Evolutionary conservation across 179 eudicot species (phyloP).

Genomic region (Silene noctiflora): DNA sequence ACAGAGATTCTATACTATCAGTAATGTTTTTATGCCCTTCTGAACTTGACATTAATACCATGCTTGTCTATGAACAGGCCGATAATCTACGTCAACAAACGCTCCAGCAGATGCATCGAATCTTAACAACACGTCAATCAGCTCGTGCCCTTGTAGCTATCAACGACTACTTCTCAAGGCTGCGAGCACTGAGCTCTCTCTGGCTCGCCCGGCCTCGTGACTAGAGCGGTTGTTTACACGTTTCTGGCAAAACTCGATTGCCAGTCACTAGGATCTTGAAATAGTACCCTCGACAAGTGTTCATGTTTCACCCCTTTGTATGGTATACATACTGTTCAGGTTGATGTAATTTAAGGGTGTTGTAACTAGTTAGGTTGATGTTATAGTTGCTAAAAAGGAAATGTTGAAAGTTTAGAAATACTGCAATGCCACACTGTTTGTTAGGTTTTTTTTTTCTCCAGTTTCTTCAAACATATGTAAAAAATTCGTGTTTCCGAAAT

Average conservation of each 20-base stretch:
- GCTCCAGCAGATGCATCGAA: slow-evolving; percentile 80
- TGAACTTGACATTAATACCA: neutral
- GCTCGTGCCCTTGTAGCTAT: slow-evolving; percentile 87
- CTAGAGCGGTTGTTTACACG: slow-evolving; percentile 17
- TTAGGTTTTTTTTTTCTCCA: neutral
- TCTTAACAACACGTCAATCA: slow-evolving; percentile 83
- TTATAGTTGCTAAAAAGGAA: slow-evolving; percentile 17
- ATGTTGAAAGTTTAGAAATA: slow-evolving; percentile 9
- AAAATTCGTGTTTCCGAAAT: slow-evolving; percentile 15
- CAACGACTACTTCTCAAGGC: slow-evolving; percentile 79
- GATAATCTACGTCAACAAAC: slow-evolving; percentile 90
- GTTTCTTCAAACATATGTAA: slow-evolving; percentile 19
- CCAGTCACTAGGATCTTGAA: neutral
- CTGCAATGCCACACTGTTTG: slow-evolving; percentile 7
- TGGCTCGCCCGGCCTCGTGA: slow-evolving; percentile 95
- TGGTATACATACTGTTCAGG: slow-evolving; percentile 21
- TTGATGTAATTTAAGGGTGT: slow-evolving; percentile 23
- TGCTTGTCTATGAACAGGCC: slow-evolving; percentile 41
- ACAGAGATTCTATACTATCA: no score
- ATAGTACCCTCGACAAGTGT: neutral
- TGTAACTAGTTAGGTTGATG: slow-evolving; percentile 20
- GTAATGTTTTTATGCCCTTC: no score
- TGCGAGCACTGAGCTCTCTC: slow-evolving; percentile 87
- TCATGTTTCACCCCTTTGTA: neutral
- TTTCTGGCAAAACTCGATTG: slow-evolving; percentile 4